These are phyloP conservation scores for Dryas integrifolia DNA, from an alignment of 331 rosid genomes.

Conservation along the genomic window DNA sequence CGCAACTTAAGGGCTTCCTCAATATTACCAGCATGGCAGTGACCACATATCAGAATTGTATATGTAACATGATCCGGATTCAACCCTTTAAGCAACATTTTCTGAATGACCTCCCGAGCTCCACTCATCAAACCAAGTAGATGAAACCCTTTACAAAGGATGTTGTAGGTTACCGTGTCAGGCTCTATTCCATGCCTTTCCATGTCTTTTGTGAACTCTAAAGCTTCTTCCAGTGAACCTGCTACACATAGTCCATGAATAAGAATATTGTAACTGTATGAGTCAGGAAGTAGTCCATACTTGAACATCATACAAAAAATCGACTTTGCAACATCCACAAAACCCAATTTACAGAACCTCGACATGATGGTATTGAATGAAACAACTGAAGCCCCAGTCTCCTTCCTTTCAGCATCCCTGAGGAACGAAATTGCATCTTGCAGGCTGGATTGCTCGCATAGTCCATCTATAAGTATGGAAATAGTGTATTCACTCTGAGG, in stretches of 20 bases:
- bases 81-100: conserved; percentile 42
- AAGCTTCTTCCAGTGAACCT: conserved; percentile 56
- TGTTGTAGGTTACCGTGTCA: conserved; percentile 41
- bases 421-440: conserved; percentile 44
- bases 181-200: conserved; percentile 47
- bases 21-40: conserved; percentile 41
- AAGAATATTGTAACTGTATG: conserved; percentile 55
- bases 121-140: conserved; percentile 49
- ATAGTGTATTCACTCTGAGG: conserved; percentile 40
- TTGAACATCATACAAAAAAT: conserved; percentile 50
- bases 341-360: conserved; percentile 43
- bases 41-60: conserved; percentile 50
- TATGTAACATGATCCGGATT: conserved; percentile 43
- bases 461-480: conserved; percentile 46
- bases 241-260: conserved; percentile 56
- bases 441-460: conserved; percentile 45
- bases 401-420: conserved; percentile 16
- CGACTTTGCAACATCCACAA: conserved; percentile 41
- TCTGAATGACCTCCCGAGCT: conserved; percentile 36
- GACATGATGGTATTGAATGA: conserved; percentile 49
- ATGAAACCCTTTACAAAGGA: conserved; percentile 51
- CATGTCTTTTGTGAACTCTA: conserved; percentile 45
- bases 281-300: conserved; percentile 46
- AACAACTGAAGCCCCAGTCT: conserved; percentile 36
- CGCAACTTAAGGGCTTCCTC: conserved; percentile 46